Evolutionary conservation across 306 rosid species (phyloP), one percentile per base, ranked within the genome.

Genomic region (Prunus mongolica): DNA sequence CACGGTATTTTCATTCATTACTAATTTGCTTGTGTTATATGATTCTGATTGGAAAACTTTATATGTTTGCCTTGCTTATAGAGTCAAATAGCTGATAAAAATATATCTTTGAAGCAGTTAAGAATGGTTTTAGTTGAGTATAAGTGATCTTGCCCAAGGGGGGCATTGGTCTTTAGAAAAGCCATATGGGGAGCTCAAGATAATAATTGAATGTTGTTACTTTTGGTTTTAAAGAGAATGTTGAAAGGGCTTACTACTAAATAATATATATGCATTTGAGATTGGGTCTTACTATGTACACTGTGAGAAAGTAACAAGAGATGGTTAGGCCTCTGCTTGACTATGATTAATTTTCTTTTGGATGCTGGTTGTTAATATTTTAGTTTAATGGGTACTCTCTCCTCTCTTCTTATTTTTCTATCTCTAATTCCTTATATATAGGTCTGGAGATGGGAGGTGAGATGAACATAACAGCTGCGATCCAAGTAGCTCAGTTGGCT

Each of bases 401-500:
- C 27, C 15, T 75, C 25, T 27, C 13, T 32, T 41, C 8, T 12
- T 41, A 65, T 75, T 0, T 15, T 16, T 13, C 44, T 46, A 50
- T 49, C 49, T 14, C 27, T 61, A 38, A 12, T 74, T 25, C 11
- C 28, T 22, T n/a, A 56, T 47, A 22, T 79, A 44, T 68, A 81
- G 88, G 80, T 34, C 78, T 81, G 0, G 85, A 84, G 72, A 74
- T 84, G 78, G 88, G 88, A 30, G 85, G 80, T 6, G 83, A 81
- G 78, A 74, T 74, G 82, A 84, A 84, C 65, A 73, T 84, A 38
- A 66, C 81, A 57, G 80, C 88, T 65, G 85, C 69, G 25, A 81
- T 84, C 22, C 88, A 81, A 73, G 56, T 84, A 13, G 83, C 88
- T 30, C 85, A 84, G 78, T 71, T 84, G 75, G 88, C 88, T 70